Conservation (phyloP, 2,329 filamentous ascomycete species). For the Fusarium globosum region DNA sequence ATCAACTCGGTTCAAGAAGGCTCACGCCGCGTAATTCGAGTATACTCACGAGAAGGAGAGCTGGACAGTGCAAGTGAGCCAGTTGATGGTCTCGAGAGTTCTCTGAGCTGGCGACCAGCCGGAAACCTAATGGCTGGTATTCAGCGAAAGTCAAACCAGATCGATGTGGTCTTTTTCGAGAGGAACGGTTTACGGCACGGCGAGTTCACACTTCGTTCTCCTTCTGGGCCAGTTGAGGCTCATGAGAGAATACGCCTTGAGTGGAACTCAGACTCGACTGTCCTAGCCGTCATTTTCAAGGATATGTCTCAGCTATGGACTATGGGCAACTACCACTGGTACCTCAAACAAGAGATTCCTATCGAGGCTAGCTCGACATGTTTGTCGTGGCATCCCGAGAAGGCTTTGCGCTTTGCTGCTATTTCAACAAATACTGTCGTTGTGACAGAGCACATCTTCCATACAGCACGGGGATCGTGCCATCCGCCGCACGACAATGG, state of each 20-base stretch:
- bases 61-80: slow-evolving; percentile 96
- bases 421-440: slow-evolving; percentile 63
- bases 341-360: slow-evolving; percentile 89
- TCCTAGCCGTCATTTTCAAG: slow-evolving; percentile 81
- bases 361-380: slow-evolving; percentile 50
- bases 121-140: slow-evolving; percentile 93
- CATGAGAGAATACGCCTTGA: slow-evolving; percentile 72
- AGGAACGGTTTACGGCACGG: slow-evolving; percentile 97
- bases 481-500: slow-evolving; percentile 80
- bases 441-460: slow-evolving; percentile 74
- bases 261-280: slow-evolving; percentile 94
- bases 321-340: slow-evolving; percentile 98
- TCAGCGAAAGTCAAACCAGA: slow-evolving; percentile 74
- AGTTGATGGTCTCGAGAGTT: slow-evolving; percentile 88
- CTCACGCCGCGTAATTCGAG: slow-evolving; percentile 81
- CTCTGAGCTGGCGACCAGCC: slow-evolving; percentile 89
- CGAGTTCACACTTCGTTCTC: slow-evolving; percentile 82
- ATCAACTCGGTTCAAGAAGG: slow-evolving; percentile 80
- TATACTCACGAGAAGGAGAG: slow-evolving; percentile 89
- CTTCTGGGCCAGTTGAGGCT: slow-evolving; percentile 66
- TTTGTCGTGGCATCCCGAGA: slow-evolving; percentile 87
- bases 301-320: slow-evolving; percentile 93
- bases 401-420: slow-evolving; percentile 74
- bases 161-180: slow-evolving; percentile 95
- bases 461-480: slow-evolving; percentile 75